These are phyloP conservation scores for Phanerochaete sordida DNA, from an alignment of 768 basidiomycete genomes.

Conservation along the genomic window DNA sequence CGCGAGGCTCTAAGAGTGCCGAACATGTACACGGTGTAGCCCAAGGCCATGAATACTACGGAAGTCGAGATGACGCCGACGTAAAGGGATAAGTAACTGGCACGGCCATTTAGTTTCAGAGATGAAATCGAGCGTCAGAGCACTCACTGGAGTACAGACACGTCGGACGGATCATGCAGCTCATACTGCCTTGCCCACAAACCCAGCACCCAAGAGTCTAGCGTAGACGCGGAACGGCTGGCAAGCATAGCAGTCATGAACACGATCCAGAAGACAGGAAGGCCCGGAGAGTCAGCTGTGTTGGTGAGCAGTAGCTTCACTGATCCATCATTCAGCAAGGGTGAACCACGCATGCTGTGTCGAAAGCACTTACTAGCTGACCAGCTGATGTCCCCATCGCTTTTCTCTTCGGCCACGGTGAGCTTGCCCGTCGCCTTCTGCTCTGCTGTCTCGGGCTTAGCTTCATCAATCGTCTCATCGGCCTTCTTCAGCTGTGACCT, in stretches of 20 bases:
- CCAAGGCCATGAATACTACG: not conserved
- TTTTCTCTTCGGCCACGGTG: slow-evolving; percentile 34
- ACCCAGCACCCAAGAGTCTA: slow-evolving; percentile 34
- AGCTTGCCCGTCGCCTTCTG: slow-evolving; percentile 27
- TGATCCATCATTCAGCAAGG: not conserved
- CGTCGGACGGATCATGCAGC: slow-evolving; percentile 21
- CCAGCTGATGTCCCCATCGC: slow-evolving; percentile 34
- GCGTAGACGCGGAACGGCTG: slow-evolving; percentile 12
- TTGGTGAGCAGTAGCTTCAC: slow-evolving; percentile 29
- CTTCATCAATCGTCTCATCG: slow-evolving; percentile 6
- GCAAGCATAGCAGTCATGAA: slow-evolving; percentile 17
- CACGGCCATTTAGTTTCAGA: not conserved
- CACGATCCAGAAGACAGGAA: slow-evolving; percentile 26
- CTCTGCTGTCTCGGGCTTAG: slow-evolving; percentile 5
- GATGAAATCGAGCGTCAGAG: not conserved
- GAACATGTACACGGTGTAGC: not conserved
- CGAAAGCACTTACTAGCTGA: slow-evolving; percentile 31
- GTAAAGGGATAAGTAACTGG: slow-evolving; percentile 8
- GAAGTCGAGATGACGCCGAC: not conserved
- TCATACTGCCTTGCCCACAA: slow-evolving; percentile 35
- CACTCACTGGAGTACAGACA: slow-evolving; percentile 28
- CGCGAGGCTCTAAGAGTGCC: slow-evolving; percentile 11
- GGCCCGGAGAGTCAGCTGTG: slow-evolving; percentile 20
- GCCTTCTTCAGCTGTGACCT: slow-evolving; percentile 18
- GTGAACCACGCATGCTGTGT: too few species aligned